Evolutionary conservation across 768 basidiomycete genomes (phyloP).

Genomic region (Obba rivulosa): DNA sequence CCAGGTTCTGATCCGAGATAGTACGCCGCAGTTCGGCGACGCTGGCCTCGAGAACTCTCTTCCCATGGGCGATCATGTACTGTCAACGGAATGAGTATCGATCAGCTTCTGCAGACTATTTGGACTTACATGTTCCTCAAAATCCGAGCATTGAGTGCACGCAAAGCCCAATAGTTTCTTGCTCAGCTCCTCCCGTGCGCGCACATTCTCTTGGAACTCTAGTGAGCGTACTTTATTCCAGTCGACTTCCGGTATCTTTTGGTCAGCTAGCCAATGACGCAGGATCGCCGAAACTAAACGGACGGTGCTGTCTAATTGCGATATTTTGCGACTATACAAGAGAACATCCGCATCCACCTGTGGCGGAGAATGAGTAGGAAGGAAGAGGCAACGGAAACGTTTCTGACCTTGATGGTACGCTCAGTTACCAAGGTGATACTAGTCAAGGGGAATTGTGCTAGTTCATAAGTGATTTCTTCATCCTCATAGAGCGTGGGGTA

Average conservation of each 20-base stretch:
- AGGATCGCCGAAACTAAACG: slow-evolving; percentile 44
- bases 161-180: slow-evolving; percentile 35
- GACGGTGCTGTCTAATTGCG: slow-evolving; percentile 53
- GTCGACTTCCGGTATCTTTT: slow-evolving; percentile 66
- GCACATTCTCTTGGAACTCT: slow-evolving; percentile 85
- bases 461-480: slow-evolving; percentile 58
- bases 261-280: slow-evolving; percentile 48
- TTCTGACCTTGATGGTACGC: slow-evolving; percentile 59
- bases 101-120: not conserved
- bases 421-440: slow-evolving; percentile 76
- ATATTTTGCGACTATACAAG: slow-evolving; percentile 58
- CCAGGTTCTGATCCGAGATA: slow-evolving; percentile 94
- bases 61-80: slow-evolving; percentile 74
- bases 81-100: slow-evolving; percentile 34
- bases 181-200: slow-evolving; percentile 46
- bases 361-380: not conserved
- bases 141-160: slow-evolving; percentile 62
- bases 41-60: slow-evolving; percentile 66
- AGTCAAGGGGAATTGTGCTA: slow-evolving; percentile 52
- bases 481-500: slow-evolving; percentile 15
- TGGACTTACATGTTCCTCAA: slow-evolving; percentile 67
- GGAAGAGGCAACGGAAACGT: not conserved
- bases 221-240: slow-evolving; percentile 79
- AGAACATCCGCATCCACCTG: slow-evolving; percentile 72
- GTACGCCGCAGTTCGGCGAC: slow-evolving; percentile 76